Evolutionary conservation across 257 asterid genomes (phyloP).

Genomic region (Fraxinus quadrangulata): DNA sequence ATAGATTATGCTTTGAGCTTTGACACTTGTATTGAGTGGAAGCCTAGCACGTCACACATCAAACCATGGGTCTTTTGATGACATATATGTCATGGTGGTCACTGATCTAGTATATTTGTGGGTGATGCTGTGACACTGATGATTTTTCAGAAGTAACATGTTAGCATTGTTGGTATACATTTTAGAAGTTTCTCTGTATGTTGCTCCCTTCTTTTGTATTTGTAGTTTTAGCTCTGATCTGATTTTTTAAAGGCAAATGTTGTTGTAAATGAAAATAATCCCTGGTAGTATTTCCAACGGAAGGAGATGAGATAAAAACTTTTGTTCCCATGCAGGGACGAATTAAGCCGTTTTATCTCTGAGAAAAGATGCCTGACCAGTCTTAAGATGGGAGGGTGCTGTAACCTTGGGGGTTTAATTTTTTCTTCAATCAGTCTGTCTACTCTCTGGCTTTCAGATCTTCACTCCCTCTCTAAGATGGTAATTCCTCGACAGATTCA

Average conservation of each 20-base stretch:
- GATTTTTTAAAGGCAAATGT: background rate
- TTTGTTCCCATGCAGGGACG: constrained; percentile 63
- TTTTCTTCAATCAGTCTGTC: constrained; percentile 71
- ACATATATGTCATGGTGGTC: background rate
- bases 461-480: constrained; percentile 77
- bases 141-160: background rate
- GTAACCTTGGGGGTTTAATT: constrained; percentile 65
- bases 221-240: background rate
- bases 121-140: background rate
- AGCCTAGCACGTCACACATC: background rate
- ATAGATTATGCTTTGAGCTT: background rate
- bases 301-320: background rate
- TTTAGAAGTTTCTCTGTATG: background rate
- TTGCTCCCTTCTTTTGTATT: background rate
- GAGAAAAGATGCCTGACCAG: constrained; percentile 77
- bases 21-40: background rate
- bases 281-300: background rate
- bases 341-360: constrained; percentile 77
- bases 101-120: constrained; percentile 3
- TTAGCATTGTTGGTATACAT: background rate
- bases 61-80: background rate
- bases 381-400: constrained; percentile 96
- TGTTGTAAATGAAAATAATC: background rate
- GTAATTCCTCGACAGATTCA: constrained; percentile 37
- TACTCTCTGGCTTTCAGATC: constrained; percentile 85